These are phyloP conservation scores for Zarea fungicola DNA, from an alignment of 2,329 filamentous ascomycete genomes.

Conservation along the genomic window DNA sequence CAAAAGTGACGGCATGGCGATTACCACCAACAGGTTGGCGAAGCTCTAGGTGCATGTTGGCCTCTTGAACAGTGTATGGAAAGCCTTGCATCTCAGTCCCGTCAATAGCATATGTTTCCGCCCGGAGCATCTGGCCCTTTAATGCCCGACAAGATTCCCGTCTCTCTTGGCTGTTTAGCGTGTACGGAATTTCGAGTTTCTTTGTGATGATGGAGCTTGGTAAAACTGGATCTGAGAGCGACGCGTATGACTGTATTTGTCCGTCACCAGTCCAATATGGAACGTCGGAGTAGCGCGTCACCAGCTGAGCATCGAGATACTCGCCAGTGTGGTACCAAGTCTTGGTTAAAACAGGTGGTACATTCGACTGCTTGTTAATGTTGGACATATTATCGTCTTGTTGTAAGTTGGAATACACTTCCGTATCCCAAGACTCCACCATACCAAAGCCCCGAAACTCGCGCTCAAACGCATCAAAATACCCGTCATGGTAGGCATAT, in stretches of 20 bases:
- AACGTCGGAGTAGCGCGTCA: conserved; percentile 7
- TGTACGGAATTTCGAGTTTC: background rate
- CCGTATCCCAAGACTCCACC: conserved; percentile 23
- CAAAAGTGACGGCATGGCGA: conserved; percentile 6
- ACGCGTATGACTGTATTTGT: background rate
- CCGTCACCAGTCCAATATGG: conserved; percentile 4
- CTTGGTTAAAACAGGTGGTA: conserved; percentile 11
- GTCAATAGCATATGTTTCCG: conserved; percentile 13
- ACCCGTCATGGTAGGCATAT: conserved; percentile 24
- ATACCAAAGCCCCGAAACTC: conserved; percentile 28
- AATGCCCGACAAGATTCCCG: conserved; percentile 12
- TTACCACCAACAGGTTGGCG: conserved; percentile 2
- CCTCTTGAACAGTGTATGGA: conserved; percentile 6
- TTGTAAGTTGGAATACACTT: conserved; percentile 12
- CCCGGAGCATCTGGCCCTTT: conserved; percentile 10
- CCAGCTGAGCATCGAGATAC: background rate
- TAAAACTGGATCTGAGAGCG: background rate
- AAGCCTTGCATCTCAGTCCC: background rate
- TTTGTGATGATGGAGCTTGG: background rate
- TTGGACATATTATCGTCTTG: background rate
- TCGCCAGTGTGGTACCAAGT: conserved; percentile 15
- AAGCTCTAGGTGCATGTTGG: conserved; percentile 6
- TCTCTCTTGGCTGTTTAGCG: conserved; percentile 1
- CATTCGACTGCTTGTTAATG: conserved; percentile 7
- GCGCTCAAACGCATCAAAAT: conserved; percentile 22